A percentile compares a stretch with the other conserved stretches of the same genome.
These are phyloP conservation scores for Trametes versicolor DNA, from an alignment of 1,284 basidiomycete species.

Conservation along the genomic window DNA sequence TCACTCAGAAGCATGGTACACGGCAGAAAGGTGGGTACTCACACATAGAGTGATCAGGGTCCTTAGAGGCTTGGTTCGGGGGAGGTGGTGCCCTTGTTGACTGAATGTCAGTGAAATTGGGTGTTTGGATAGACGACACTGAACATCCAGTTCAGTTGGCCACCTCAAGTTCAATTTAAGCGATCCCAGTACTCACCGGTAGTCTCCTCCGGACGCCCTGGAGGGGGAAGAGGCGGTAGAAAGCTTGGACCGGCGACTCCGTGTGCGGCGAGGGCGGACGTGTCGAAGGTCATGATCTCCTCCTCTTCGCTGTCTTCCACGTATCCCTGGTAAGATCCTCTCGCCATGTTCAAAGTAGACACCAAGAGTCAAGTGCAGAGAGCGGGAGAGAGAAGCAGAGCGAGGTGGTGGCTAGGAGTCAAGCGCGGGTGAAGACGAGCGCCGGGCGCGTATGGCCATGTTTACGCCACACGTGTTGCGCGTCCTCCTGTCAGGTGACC, in stretches of 20 bases:
- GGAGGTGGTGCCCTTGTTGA: neutral
- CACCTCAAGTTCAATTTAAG: neutral
- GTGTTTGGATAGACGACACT: slow-evolving; percentile 30
- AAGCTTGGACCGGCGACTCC: slow-evolving; percentile 13
- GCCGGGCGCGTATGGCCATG: slow-evolving; percentile 17
- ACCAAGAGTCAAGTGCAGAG: neutral
- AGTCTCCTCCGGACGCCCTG: neutral
- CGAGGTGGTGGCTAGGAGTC: slow-evolving; percentile 24
- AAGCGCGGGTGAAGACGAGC: slow-evolving; percentile 19
- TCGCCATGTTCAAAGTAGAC: neutral
- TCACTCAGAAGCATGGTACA: neutral
- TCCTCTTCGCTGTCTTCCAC: slow-evolving; percentile 43
- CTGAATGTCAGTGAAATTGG: slow-evolving; percentile 25
- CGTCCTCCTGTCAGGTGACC: slow-evolving; percentile 32
- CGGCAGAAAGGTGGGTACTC: neutral
- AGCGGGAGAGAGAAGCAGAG: neutral
- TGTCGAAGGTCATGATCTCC: slow-evolving; percentile 26
- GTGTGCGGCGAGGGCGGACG: slow-evolving; percentile 6
- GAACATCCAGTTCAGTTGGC: neutral
- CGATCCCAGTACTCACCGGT: slow-evolving; percentile 13
- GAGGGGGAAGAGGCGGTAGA: slow-evolving; percentile 13
- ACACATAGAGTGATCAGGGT: slow-evolving; percentile 10
- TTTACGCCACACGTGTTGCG: slow-evolving; percentile 32
- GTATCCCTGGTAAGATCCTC: slow-evolving; percentile 28
- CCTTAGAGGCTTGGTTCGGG: neutral